Evolutionary conservation across 169 alveolate species (phyloP), one percentile per base, ranked within the genome.

Genomic region (Plasmodium cynomolgi): DNA sequence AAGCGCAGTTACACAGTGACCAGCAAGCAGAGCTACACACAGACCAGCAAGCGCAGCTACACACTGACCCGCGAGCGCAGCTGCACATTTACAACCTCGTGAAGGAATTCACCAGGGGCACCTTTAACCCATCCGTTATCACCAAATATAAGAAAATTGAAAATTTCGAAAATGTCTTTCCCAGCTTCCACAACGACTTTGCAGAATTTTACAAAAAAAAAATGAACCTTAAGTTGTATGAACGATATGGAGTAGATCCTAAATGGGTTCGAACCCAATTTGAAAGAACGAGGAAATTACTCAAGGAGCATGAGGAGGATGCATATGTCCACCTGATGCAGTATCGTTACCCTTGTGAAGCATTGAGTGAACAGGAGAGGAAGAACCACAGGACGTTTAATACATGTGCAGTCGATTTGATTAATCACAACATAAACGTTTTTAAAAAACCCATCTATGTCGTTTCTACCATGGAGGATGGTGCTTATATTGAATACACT

Each of bases 401-500:
- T 41, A 2, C 37, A 1, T 33, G 77, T 79, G 37, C 81, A 62
- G 83, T 90, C 4, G 94, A 90, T 44, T 23, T 90, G 50, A 90
- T 90, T 23, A 90, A 90, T 34, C 34, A 90, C 15, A 79, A 90
- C 54, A 90, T 90, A 11, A 90, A 90, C n/a, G 20, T 79, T 26
- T 90, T 58, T 90, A 79, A 58, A 41, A 90, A 90, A 62, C 94
- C 94, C 17, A 62, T 90, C 1, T 90, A 90, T 80, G 50, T 90
- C 7, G 82, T 90, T 7, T 90, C 94, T 17, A 58, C 94, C 47
- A 54, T 68, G 13, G 90, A 90, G 34, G 8, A 44, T 56, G 8
- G n/a, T 2, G 75, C 20, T n/a, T 90, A 62, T 29, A 90, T 90
- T 31, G 72, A 62, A 2, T 80, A 80, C 50, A 80, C 94, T 7